Evolutionary conservation across 768 basidiomycete species (phyloP).

Genomic region (Gymnopilus junonius): DNA sequence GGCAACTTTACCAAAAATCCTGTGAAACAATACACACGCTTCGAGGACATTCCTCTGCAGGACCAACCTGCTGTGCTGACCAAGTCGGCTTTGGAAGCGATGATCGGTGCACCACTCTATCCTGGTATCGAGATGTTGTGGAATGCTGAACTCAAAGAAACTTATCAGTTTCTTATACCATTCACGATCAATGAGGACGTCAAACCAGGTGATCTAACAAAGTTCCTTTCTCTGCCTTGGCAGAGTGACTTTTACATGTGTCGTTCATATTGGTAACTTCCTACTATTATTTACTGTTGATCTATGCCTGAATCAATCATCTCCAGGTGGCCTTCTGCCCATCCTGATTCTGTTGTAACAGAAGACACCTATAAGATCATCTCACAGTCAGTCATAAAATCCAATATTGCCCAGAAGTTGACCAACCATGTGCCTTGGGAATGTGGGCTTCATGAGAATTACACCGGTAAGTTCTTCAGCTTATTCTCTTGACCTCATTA

Average conservation of each 20-base stretch:
- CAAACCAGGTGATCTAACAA: conserved; percentile 31
- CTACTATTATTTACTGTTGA: neutral
- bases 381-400: conserved; percentile 8
- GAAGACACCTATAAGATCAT: conserved; percentile 15
- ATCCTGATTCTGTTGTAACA: conserved; percentile 30
- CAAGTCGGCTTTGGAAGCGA: conserved; percentile 31
- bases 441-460: conserved; percentile 19
- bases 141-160: conserved; percentile 27
- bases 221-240: conserved; percentile 39
- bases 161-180: conserved; percentile 26
- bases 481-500: neutral
- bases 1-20: conserved; percentile 23
- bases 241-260: conserved; percentile 37
- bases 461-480: conserved; percentile 13
- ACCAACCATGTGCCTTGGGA: conserved; percentile 20
- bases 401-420: conserved; percentile 15
- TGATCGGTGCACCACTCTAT: conserved; percentile 36
- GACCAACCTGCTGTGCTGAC: conserved; percentile 29
- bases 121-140: conserved; percentile 39
- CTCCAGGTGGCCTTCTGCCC: conserved; percentile 33
- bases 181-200: conserved; percentile 29
- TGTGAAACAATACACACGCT: neutral
- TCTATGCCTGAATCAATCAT: neutral
- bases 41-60: conserved; percentile 23
- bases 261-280: conserved; percentile 32